These are phyloP conservation scores for Wallacemonas collosoma DNA, from an alignment of 208 protist genomes.

Conservation along the genomic window DNA sequence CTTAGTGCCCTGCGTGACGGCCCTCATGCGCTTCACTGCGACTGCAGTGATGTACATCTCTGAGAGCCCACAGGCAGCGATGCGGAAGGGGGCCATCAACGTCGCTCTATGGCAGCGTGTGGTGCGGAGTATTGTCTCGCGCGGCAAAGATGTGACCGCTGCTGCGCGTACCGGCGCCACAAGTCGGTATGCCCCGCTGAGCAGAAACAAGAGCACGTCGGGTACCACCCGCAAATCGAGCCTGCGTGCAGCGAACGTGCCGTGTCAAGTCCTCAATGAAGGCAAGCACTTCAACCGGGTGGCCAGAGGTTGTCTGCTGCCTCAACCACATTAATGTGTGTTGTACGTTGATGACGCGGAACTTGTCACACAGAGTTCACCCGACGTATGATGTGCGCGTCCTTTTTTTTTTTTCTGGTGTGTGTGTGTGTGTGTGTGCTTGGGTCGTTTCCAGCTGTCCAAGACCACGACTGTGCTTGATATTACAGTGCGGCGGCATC, in stretches of 20 bases:
- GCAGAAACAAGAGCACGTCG: conserved; percentile 11
- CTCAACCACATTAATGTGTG: background rate
- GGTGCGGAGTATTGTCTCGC: background rate
- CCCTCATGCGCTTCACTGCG: background rate
- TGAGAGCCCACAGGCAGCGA: background rate
- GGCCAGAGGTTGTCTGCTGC: conserved; percentile 36
- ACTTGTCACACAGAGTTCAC: too few relatives aligned
- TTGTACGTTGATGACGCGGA: background rate
- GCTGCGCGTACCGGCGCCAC: background rate
- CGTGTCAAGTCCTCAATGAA: conserved; percentile 34
- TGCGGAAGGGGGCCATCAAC: background rate
- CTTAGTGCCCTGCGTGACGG: background rate
- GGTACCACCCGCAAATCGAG: conserved; percentile 12
- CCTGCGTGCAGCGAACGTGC: background rate
- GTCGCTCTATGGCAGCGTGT: conserved; percentile 5
- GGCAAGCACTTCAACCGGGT: conserved; percentile 49
- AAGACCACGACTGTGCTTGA: too few relatives aligned
- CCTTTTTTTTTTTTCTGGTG: too few relatives aligned
- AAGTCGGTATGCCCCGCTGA: background rate
- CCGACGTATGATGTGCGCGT: too few relatives aligned
- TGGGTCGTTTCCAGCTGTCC: too few relatives aligned
- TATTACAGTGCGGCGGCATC: too few relatives aligned
- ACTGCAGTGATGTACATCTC: background rate
- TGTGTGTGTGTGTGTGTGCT: too few relatives aligned
- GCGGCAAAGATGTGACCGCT: background rate